Conservation (phyloP, 805 yeast genomes). For the Cyberlindnera veronae region DNA sequence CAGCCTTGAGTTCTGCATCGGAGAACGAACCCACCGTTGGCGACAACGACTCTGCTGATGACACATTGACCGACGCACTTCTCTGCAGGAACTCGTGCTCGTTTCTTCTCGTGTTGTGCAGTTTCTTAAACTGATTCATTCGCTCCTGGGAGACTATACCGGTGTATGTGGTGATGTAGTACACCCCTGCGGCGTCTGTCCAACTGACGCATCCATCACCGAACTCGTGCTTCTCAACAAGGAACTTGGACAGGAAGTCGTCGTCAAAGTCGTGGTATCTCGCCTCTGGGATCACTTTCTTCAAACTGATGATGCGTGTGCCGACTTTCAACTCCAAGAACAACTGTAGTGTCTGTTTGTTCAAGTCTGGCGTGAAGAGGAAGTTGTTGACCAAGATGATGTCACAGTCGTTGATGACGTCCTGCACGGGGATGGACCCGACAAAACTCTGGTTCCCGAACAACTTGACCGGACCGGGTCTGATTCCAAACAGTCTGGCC, state of each 20-base stretch:
- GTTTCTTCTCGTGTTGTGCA: constrained; percentile 24
- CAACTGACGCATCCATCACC: constrained; percentile 78
- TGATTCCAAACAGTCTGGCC: constrained; percentile 60
- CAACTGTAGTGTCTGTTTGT: constrained; percentile 61
- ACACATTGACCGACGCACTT: constrained; percentile 8
- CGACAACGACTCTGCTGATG: constrained; percentile 1
- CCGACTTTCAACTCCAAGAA: constrained; percentile 67
- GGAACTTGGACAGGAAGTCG: constrained; percentile 59
- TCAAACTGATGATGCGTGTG: constrained; percentile 72
- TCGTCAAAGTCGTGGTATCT: constrained; percentile 55
- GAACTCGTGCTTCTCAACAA: constrained; percentile 60
- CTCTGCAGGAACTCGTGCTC: constrained; percentile 19
- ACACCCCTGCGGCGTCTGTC: constrained; percentile 77
- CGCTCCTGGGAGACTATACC: constrained; percentile 21
- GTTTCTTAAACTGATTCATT: constrained; percentile 32
- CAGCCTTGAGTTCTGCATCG: too few species aligned
- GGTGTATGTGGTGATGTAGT: constrained; percentile 57
- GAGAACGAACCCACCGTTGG: neutral
- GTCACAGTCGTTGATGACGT: constrained; percentile 57
- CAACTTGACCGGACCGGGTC: constrained; percentile 51
- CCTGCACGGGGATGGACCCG: constrained; percentile 52
- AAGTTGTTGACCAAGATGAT: constrained; percentile 81
- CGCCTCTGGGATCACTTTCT: constrained; percentile 75
- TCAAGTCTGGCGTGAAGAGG: constrained; percentile 73
- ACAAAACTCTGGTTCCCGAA: constrained; percentile 71